These are phyloP conservation scores for Phytophthora syringae DNA, from an alignment of 352 stramenopile species.

Conservation along the genomic window DNA sequence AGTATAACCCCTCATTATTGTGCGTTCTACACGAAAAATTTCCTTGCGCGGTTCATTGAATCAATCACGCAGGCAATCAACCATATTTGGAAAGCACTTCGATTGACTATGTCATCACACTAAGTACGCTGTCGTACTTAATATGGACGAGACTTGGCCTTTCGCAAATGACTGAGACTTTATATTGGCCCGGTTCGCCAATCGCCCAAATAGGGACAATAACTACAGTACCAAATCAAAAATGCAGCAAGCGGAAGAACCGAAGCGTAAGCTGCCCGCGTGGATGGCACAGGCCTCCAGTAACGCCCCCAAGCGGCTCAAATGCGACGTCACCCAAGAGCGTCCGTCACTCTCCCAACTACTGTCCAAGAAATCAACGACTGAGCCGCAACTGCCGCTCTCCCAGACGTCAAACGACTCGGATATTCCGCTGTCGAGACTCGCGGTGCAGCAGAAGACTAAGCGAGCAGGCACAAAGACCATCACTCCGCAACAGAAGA, in stretches of 20 bases:
- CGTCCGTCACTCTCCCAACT: slow-evolving; percentile 30
- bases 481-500: slow-evolving; percentile 10
- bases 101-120: too few species aligned
- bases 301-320: slow-evolving; percentile 25
- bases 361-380: slow-evolving; percentile 26
- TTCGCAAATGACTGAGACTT: too few species aligned
- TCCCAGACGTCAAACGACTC: slow-evolving; percentile 28
- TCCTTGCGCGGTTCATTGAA: too few species aligned
- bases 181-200: too few species aligned
- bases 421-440: slow-evolving; percentile 20
- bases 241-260: slow-evolving; percentile 17
- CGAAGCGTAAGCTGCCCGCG: slow-evolving; percentile 30
- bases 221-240: too few species aligned
- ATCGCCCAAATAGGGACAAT: too few species aligned
- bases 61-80: too few species aligned
- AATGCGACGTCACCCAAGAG: neutral
- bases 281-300: neutral
- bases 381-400: slow-evolving; percentile 20
- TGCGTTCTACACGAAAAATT: too few species aligned
- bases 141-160: too few species aligned
- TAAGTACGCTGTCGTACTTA: too few species aligned
- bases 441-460: slow-evolving; percentile 27
- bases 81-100: too few species aligned
- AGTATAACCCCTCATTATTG: too few species aligned
- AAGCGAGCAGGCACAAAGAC: slow-evolving; percentile 8